Conservation (phyloP, 208 protist species). For the Trypanosoma cruzi region DNA sequence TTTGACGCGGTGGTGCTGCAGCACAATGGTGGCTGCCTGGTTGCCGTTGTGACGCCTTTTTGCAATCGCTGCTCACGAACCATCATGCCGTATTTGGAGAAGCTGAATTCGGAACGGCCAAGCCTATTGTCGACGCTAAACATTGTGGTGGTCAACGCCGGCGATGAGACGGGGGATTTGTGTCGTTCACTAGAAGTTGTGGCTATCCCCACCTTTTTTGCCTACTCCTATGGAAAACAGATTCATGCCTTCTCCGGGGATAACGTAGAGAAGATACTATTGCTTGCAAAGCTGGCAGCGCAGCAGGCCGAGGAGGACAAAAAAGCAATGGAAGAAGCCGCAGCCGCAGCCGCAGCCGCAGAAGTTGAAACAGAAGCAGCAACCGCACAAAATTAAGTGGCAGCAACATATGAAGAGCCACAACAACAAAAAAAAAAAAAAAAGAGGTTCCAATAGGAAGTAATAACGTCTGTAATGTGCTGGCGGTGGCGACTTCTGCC, state of each 20-base stretch:
- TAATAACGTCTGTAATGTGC: no score
- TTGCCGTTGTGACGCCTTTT: constrained; percentile 60
- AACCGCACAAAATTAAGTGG: background rate
- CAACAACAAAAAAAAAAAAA: no score
- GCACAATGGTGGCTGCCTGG: constrained; percentile 44
- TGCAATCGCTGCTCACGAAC: constrained; percentile 45
- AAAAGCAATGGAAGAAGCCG: constrained; percentile 32
- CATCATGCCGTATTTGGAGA: constrained; percentile 58
- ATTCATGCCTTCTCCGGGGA: constrained; percentile 59
- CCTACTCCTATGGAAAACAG: constrained; percentile 64
- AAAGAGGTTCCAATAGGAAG: no score
- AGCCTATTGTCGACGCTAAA: constrained; percentile 37
- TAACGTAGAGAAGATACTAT: constrained; percentile 67
- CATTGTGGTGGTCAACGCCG: constrained; percentile 64
- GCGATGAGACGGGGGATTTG: constrained; percentile 37
- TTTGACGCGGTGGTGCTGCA: constrained; percentile 43
- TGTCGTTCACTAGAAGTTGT: constrained; percentile 47
- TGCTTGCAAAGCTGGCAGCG: constrained; percentile 63
- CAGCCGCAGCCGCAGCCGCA: constrained; percentile 31
- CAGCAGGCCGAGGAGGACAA: constrained; percentile 26
- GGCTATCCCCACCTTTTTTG: constrained; percentile 48
- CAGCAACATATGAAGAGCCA: no score
- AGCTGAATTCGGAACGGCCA: constrained; percentile 67
- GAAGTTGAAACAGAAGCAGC: background rate
- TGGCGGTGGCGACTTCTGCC: no score